Conservation (phyloP, 208 protist species). For the Trichomonas gallinae region DNA sequence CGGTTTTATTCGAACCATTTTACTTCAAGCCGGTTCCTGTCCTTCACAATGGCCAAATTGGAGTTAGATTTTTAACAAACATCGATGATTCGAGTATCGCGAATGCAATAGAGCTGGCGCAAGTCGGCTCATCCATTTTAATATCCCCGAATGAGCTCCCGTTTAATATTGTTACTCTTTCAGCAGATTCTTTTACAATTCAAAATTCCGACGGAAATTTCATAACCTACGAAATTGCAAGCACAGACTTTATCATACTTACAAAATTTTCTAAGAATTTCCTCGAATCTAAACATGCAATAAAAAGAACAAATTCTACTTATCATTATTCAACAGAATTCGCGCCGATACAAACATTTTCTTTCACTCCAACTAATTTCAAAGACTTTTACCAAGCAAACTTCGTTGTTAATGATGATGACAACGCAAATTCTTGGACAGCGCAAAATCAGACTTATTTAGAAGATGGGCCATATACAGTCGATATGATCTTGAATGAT, state of each 20-base stretch:
- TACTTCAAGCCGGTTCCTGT: neutral
- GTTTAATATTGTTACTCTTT: neutral
- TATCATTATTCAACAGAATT: neutral
- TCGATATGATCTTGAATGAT: neutral
- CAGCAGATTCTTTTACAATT: neutral
- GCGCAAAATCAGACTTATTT: neutral
- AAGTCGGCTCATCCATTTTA: neutral
- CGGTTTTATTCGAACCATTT: neutral
- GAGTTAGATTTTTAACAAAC: neutral
- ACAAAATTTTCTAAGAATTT: neutral
- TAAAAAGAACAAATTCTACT: neutral
- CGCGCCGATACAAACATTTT: neutral
- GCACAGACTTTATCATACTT: neutral
- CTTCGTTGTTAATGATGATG: neutral
- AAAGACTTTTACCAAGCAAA: neutral
- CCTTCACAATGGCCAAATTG: neutral
- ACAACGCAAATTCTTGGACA: neutral
- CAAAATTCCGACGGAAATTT: neutral
- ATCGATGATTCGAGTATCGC: neutral
- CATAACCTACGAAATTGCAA: neutral
- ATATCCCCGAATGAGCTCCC: neutral
- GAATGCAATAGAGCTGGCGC: neutral
- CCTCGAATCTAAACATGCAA: neutral
- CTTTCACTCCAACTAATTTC: neutral
- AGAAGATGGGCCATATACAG: neutral